phyloP scores from a whole-genome alignment of 768 basidiomycete genomes.

The Cyathus striatus region DNA sequence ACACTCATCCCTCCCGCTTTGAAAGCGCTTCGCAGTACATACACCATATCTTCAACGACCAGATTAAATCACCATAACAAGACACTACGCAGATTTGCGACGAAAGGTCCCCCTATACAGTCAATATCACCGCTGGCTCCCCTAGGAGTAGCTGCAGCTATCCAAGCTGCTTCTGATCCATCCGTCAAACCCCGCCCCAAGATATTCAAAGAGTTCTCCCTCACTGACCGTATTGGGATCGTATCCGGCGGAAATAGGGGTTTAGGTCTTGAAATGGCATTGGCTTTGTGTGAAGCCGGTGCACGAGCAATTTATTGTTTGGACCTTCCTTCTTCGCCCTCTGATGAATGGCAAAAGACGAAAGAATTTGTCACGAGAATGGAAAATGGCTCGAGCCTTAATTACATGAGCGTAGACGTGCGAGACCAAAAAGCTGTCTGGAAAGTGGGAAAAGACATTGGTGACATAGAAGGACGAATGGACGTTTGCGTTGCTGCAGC shows the following conservation, averaged over 20 bases:
- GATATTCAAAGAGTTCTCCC: constrained; percentile 55
- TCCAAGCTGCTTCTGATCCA: constrained; percentile 33
- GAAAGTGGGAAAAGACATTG: constrained; percentile 52
- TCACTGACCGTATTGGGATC: constrained; percentile 52
- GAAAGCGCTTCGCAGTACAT: too few relatives aligned
- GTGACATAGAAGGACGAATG: constrained; percentile 61
- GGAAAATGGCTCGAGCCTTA: constrained; percentile 34
- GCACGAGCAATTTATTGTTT: constrained; percentile 66
- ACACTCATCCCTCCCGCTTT: too few relatives aligned
- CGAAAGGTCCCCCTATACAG: constrained; percentile 21
- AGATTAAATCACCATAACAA: too few relatives aligned
- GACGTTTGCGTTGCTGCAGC: constrained; percentile 79
- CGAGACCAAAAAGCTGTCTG: constrained; percentile 58
- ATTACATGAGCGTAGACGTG: constrained; percentile 66
- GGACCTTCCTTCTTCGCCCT: constrained; percentile 53
- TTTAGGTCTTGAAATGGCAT: constrained; percentile 80
- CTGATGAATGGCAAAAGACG: constrained; percentile 52
- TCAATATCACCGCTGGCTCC: constrained; percentile 52
- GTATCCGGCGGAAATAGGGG: constrained; percentile 66
- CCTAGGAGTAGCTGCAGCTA: constrained; percentile 58
- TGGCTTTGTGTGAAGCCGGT: constrained; percentile 69
- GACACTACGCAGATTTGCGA: too few relatives aligned
- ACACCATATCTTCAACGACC: too few relatives aligned
- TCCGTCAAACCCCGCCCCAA: constrained; percentile 34
- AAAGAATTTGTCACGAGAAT: constrained; percentile 45